A percentile compares a stretch with the other conserved stretches of the same genome.
These are phyloP conservation scores for Venturia asperata DNA, from an alignment of 2,329 filamentous ascomycete species.

Conservation along the genomic window DNA sequence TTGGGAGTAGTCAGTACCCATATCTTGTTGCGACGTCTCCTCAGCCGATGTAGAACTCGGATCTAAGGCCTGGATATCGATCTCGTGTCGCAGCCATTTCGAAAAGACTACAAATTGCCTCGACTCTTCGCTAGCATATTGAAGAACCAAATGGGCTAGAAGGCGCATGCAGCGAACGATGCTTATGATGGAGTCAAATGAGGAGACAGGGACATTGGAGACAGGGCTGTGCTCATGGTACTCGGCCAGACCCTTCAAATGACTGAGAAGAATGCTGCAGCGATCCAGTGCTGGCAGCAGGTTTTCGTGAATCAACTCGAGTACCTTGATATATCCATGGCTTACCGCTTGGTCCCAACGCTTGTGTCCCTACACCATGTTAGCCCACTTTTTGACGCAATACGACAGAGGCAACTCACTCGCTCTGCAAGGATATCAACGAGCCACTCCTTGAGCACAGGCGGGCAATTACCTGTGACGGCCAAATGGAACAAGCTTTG, in stretches of 20 bases:
- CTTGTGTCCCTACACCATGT: constrained; percentile 64
- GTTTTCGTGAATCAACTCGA: constrained; percentile 75
- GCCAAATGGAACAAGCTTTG: constrained; percentile 77
- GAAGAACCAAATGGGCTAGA: constrained; percentile 64
- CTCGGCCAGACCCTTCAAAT: constrained; percentile 73
- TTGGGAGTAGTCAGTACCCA: constrained; percentile 63
- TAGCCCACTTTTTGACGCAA: neutral
- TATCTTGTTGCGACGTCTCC: constrained; percentile 71
- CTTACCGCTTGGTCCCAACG: constrained; percentile 87
- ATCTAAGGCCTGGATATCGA: constrained; percentile 66
- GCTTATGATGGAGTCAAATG: constrained; percentile 49
- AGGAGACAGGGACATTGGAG: constrained; percentile 43
- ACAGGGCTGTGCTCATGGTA: constrained; percentile 63
- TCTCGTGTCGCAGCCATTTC: constrained; percentile 74
- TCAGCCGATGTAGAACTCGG: constrained; percentile 51
- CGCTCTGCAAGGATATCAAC: constrained; percentile 74
- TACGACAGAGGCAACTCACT: constrained; percentile 43
- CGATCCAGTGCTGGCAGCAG: constrained; percentile 83
- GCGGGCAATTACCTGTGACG: constrained; percentile 72
- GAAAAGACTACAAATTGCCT: constrained; percentile 73
- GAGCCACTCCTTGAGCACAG: constrained; percentile 76
- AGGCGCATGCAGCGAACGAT: constrained; percentile 69
- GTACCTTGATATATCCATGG: constrained; percentile 68
- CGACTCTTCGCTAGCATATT: constrained; percentile 67
- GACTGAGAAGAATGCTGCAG: constrained; percentile 70